Evolutionary conservation across 345 rosid species (phyloP), one percentile per base, ranked within the genome.

Genomic region (Boechera divaricarpa): DNA sequence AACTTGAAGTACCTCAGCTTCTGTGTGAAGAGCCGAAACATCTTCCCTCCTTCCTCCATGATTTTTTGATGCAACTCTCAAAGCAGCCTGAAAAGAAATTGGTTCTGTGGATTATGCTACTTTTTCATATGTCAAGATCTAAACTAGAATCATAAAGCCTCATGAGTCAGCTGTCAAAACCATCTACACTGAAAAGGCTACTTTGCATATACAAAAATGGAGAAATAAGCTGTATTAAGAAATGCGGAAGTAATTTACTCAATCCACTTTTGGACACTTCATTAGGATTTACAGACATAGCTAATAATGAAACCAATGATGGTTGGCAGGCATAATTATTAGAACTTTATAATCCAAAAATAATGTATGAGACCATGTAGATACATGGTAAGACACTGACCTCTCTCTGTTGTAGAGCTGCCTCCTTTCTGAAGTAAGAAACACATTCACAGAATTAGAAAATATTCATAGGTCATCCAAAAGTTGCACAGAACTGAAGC

Each of bases 351-450:
- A 10, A 49, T 5, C 45, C 31, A 52, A 48, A 28, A 28, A 31
- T 13, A 29, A 45, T 64, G 15, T 5, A 48, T 0, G 42, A 35
- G 71, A 33, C 16, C 72, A 49, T 12, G 59, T 51, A 21, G 57
- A 66, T 33, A 51, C 18, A 35, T 31, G 66, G 45, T 70, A 7
- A 35, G 71, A 35, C 28, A 80, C 91, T 62, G 49, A 94, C 98
- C 98, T 94, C 98, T 83, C 88, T 85, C 73, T 90, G 94, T 69
- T 88, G 98, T 83, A 91, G 77, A 67, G 92, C 91, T 74, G 94
- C 96, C 81, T 91, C 98, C 82, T 94, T 94, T 79, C 98, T 94
- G 86, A 62, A 83, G 72, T 72, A 73, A 35, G 49, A 77, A 77
- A 72, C 31, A 73, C 54, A 72, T 70, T 67, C 71, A 73, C 11